A percentile compares a stretch with the other conserved stretches of the same genome.
These are phyloP conservation scores for Boletales sp. DNA, from an alignment of 768 basidiomycete genomes.

Conservation along the genomic window DNA sequence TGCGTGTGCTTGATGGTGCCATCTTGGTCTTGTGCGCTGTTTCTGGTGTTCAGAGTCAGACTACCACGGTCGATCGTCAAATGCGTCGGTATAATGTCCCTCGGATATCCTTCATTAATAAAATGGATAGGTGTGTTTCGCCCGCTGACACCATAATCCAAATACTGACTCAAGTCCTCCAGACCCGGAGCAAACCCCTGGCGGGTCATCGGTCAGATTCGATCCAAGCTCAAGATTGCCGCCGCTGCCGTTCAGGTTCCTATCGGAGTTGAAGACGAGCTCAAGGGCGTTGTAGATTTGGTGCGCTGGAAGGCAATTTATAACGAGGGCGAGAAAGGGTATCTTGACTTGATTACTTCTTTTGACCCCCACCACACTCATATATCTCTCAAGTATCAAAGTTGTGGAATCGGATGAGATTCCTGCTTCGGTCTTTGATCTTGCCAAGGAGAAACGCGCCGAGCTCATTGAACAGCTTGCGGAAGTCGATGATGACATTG, in stretches of 20 bases:
- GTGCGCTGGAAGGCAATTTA: slow-evolving; percentile 94
- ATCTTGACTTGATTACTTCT: slow-evolving; percentile 18
- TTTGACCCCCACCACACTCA: background rate
- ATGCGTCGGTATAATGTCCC: slow-evolving; percentile 98
- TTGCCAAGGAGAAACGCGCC: slow-evolving; percentile 79
- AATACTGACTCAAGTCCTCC: background rate
- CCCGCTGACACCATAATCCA: background rate
- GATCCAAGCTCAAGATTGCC: slow-evolving; percentile 84
- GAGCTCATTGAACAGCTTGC: slow-evolving; percentile 95
- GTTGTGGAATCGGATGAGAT: slow-evolving; percentile 86
- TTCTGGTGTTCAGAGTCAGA: slow-evolving; percentile 96
- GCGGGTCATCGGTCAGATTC: slow-evolving; percentile 89
- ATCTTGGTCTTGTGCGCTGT: slow-evolving; percentile 96
- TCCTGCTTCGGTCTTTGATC: slow-evolving; percentile 65
- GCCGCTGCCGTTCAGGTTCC: slow-evolving; percentile 96
- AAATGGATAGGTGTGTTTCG: slow-evolving; percentile 82
- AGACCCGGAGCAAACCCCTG: slow-evolving; percentile 98
- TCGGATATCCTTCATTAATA: slow-evolving; percentile 94
- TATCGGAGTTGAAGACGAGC: slow-evolving; percentile 84
- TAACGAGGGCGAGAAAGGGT: slow-evolving; percentile 96
- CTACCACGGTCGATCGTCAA: slow-evolving; percentile 97
- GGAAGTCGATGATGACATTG: slow-evolving; percentile 94
- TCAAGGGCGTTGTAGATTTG: slow-evolving; percentile 90
- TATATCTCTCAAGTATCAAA: slow-evolving; percentile 48
- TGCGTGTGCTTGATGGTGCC: slow-evolving; percentile 95